Conservation (phyloP, 495 filamentous ascomycete species). For the Penicillium cinerascens region DNA sequence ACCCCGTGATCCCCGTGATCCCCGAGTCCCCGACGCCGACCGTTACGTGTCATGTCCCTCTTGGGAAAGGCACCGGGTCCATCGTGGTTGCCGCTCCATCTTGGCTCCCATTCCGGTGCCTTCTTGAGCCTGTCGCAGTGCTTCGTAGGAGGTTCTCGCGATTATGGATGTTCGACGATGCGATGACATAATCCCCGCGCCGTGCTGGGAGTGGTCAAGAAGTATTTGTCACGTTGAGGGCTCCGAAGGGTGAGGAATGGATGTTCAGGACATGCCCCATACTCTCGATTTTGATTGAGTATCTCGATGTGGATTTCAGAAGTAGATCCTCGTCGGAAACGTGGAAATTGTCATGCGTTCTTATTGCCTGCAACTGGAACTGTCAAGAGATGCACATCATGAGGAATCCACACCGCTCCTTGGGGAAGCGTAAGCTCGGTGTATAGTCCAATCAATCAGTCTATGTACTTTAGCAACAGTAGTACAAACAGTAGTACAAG, state of each 20-base stretch:
- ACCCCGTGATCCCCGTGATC: conserved; percentile 4
- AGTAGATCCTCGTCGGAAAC: conserved; percentile 5
- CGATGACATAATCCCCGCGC: neutral
- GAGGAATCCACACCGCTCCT: conserved; percentile 15
- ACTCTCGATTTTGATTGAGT: neutral
- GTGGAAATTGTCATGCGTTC: neutral
- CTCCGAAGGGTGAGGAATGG: conserved; percentile 1
- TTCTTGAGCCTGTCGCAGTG: neutral
- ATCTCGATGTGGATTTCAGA: neutral
- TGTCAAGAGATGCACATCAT: conserved; percentile 6
- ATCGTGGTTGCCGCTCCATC: neutral
- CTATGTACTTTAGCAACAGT: conserved; percentile 5
- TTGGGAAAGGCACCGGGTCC: conserved; percentile 21
- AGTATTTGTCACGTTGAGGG: conserved; percentile 3
- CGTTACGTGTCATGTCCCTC: conserved; percentile 40
- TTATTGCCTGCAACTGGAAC: neutral
- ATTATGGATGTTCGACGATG: neutral
- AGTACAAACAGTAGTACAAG: conserved; percentile 5
- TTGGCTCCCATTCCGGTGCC: neutral
- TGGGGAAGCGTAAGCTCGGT: neutral
- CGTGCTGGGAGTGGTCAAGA: neutral
- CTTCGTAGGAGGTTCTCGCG: too few relatives aligned
- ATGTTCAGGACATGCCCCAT: neutral
- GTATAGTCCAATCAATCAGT: neutral
- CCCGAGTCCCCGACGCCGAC: conserved; percentile 18